Conservation (phyloP, 495 filamentous ascomycete genomes). For the Penicillium lagena region DNA sequence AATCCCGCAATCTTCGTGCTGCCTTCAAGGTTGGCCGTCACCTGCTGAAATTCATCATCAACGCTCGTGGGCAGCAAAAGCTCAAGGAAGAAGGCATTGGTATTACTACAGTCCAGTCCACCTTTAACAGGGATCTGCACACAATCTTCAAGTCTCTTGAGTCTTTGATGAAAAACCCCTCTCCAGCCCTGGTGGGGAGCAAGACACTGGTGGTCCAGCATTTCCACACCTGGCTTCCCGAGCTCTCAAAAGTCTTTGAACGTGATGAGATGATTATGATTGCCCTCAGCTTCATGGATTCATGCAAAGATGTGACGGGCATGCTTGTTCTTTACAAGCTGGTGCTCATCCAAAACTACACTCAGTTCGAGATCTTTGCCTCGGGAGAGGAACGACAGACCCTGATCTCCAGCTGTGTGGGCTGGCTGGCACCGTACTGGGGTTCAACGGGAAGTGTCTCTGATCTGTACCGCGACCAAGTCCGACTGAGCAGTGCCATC, state of each 20-base stretch:
- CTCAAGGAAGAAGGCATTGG: slow-evolving; percentile 85
- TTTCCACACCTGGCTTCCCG: slow-evolving; percentile 93
- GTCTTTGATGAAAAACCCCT: slow-evolving; percentile 76
- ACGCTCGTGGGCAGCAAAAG: slow-evolving; percentile 79
- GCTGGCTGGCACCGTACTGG: slow-evolving; percentile 95
- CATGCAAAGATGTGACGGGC: slow-evolving; percentile 80
- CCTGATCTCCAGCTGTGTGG: slow-evolving; percentile 72
- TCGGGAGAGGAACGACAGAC: slow-evolving; percentile 64
- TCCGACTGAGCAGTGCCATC: slow-evolving; percentile 85
- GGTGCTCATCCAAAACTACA: slow-evolving; percentile 85
- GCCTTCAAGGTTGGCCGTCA: slow-evolving; percentile 94
- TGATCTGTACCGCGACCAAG: slow-evolving; percentile 86
- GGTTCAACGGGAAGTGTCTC: slow-evolving; percentile 65
- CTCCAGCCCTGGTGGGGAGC: slow-evolving; percentile 81
- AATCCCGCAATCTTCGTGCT: slow-evolving; percentile 75
- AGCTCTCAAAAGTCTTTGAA: slow-evolving; percentile 67
- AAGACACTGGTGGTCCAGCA: slow-evolving; percentile 95
- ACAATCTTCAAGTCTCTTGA: slow-evolving; percentile 87
- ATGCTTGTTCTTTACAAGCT: slow-evolving; percentile 94
- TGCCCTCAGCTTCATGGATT: slow-evolving; percentile 88
- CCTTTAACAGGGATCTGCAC: slow-evolving; percentile 78
- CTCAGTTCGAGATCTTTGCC: slow-evolving; percentile 70
- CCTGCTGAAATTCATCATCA: slow-evolving; percentile 91
- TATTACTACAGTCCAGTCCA: slow-evolving; percentile 67
- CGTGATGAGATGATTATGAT: slow-evolving; percentile 85